phyloP scores from a whole-genome alignment of 2,329 filamentous ascomycete species.

The Macroventuria anomochaeta region DNA sequence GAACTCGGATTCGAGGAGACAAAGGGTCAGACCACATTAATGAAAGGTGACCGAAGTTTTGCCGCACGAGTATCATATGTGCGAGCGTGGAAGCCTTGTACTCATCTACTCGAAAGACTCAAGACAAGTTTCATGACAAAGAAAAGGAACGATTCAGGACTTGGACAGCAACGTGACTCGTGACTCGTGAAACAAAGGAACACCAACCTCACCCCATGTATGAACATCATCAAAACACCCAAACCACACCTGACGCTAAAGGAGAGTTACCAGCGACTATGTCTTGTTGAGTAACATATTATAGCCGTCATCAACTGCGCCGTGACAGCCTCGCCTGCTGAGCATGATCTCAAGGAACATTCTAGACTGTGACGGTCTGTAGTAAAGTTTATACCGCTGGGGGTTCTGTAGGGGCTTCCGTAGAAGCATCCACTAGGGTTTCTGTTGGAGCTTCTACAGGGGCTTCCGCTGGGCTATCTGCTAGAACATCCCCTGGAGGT shows the following conservation, averaged over 20 bases:
- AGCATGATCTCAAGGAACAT: too few relatives aligned
- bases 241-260: background rate
- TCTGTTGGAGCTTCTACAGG: background rate
- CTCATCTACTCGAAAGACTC: slow-evolving; percentile 3
- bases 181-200: too few relatives aligned
- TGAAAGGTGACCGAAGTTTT: background rate
- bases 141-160: background rate
- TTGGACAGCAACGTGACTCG: too few relatives aligned
- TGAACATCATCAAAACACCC: background rate
- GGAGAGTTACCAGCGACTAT: slow-evolving; percentile 1
- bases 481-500: background rate
- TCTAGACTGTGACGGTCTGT: too few relatives aligned
- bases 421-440: too few relatives aligned
- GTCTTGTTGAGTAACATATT: background rate
- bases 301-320: background rate
- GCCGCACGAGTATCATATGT: background rate
- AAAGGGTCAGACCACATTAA: background rate
- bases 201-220: background rate
- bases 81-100: background rate
- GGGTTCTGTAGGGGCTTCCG: too few relatives aligned
- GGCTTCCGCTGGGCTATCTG: background rate
- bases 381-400: too few relatives aligned
- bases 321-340: background rate
- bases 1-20: background rate
- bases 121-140: background rate